phyloP scores from a whole-genome alignment of 495 filamentous ascomycete genomes.

The Amniculicola lignicola region DNA sequence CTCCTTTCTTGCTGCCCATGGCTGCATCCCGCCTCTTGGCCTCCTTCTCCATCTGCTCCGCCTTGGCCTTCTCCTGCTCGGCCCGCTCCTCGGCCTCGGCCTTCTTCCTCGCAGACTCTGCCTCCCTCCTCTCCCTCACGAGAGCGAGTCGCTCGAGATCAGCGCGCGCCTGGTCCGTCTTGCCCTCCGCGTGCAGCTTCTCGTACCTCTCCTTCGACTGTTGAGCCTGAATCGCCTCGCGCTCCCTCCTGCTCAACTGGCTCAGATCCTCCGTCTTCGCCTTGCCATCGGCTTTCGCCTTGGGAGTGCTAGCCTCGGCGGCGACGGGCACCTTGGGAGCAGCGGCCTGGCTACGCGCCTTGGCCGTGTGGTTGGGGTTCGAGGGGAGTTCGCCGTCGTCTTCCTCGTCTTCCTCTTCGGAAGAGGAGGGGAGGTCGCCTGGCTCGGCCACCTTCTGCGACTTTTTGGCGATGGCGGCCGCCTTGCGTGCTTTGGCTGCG shows the following conservation, averaged over 20 bases:
- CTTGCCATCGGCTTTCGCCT: slow-evolving; percentile 29
- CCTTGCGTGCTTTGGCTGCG: slow-evolving; percentile 87
- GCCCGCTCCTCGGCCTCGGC: slow-evolving; percentile 51
- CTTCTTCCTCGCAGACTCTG: slow-evolving; percentile 75
- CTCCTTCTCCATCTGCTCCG: slow-evolving; percentile 41
- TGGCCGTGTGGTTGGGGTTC: slow-evolving; percentile 84
- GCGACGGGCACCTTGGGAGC: slow-evolving; percentile 50
- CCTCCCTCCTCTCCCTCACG: slow-evolving; percentile 81
- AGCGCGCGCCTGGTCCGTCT: slow-evolving; percentile 94
- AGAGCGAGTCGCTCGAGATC: slow-evolving; percentile 79
- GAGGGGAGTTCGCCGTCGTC: slow-evolving; percentile 65
- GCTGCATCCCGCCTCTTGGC: slow-evolving; percentile 39
- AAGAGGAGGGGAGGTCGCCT: slow-evolving; percentile 77
- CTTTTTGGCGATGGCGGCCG: slow-evolving; percentile 74
- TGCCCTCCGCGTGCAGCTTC: slow-evolving; percentile 92
- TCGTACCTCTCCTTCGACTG: slow-evolving; percentile 86
- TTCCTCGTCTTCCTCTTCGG: slow-evolving; percentile 57
- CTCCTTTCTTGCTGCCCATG: slow-evolving; percentile 32
- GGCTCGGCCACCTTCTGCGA: slow-evolving; percentile 62
- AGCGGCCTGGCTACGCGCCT: slow-evolving; percentile 60
- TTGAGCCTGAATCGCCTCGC: slow-evolving; percentile 83
- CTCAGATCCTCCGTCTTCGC: slow-evolving; percentile 40
- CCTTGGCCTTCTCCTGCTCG: slow-evolving; percentile 43
- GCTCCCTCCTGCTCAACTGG: slow-evolving; percentile 74
- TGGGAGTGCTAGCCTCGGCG: slow-evolving; percentile 25